Evolutionary conservation across 139 green algal species (phyloP), one percentile per base, ranked within the genome.

Genomic region (Yamagishiella unicocca): DNA sequence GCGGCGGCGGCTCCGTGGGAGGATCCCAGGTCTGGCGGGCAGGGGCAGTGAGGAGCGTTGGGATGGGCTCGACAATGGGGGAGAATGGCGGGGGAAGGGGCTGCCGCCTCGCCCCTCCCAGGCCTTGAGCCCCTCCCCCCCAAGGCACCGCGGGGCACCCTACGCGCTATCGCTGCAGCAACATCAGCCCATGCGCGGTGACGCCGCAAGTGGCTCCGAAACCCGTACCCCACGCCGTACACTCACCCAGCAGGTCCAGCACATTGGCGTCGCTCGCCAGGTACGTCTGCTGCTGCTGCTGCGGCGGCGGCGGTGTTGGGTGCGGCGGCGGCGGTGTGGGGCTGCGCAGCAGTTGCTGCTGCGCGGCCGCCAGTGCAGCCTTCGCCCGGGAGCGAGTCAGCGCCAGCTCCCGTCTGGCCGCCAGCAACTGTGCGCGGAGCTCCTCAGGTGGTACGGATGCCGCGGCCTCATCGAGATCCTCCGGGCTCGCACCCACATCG

Each of bases 321-420:
- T 68, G 83, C 68, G 31, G 54, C 71, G 35, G 25, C n/a, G 10
- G 42, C 31, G 38, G 33, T 37, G 24, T n/a, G 22, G 37, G 70
- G 54, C n/a, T 64, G 25, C 40, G 43, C 72, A 45, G 42, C 72
- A 45, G 42, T 25, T 80, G 72, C 43, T 80, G 72, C 37, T 82
- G 68, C 27, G 50, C 33, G 37, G 82, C 46, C 29, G 75, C 68
- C 82, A 88, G 10, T 40, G 82, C 82, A 43, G 50, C 74, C 46
- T 33, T 27, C 25, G 43, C 72, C 3, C 43, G 42, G 0, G 27
- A 27, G 27, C 43, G 43, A 5, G 72, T 62, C n/a, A n/a, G 43
- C 72, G 14, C 70, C 70, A 78, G 21, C 40, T 54, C 38, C 42
- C 54, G 14, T 27, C 70, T 31, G 21, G 27, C 25, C 38, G 38